phyloP scores from a whole-genome alignment of 345 rosid genomes.

The Bruguiera gymnorhiza region DNA sequence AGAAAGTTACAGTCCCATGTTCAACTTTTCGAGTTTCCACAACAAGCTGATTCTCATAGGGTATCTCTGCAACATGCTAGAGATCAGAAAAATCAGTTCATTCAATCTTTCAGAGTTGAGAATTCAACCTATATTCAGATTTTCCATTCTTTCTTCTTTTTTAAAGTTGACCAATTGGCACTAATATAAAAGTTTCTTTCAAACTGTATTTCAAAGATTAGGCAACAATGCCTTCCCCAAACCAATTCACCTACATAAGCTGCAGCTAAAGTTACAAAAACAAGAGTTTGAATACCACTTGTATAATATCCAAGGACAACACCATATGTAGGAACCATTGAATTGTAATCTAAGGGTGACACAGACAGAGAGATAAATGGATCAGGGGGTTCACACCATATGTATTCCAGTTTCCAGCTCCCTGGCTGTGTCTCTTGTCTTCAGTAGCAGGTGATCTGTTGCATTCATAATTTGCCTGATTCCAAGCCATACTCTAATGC shows the following conservation, averaged over 20 bases:
- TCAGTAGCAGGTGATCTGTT: slow-evolving; percentile 50
- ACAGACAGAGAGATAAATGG: neutral
- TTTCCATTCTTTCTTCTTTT: neutral
- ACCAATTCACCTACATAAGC: neutral
- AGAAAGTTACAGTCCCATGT: neutral
- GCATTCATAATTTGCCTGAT: slow-evolving; percentile 67
- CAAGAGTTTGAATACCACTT: too few relatives aligned
- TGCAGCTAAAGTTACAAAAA: too few relatives aligned
- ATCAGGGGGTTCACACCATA: slow-evolving; percentile 38
- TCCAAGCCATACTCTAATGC: slow-evolving; percentile 66
- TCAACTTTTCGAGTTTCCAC: slow-evolving; percentile 36
- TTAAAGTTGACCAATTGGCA: neutral
- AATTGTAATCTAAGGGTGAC: neutral
- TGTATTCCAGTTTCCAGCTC: slow-evolving; percentile 68
- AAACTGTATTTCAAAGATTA: too few relatives aligned
- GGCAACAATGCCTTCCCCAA: too few relatives aligned
- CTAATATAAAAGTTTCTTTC: neutral
- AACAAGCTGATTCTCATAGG: slow-evolving; percentile 36
- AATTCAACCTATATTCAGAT: neutral
- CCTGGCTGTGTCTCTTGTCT: slow-evolving; percentile 52
- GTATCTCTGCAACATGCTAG: slow-evolving; percentile 38
- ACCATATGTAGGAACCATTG: too few relatives aligned
- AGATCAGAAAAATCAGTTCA: neutral
- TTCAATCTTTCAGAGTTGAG: neutral
- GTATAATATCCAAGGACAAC: too few relatives aligned